Conservation (phyloP, 202 grass and related monocot genomes). For the Panicum hallii region DNA sequence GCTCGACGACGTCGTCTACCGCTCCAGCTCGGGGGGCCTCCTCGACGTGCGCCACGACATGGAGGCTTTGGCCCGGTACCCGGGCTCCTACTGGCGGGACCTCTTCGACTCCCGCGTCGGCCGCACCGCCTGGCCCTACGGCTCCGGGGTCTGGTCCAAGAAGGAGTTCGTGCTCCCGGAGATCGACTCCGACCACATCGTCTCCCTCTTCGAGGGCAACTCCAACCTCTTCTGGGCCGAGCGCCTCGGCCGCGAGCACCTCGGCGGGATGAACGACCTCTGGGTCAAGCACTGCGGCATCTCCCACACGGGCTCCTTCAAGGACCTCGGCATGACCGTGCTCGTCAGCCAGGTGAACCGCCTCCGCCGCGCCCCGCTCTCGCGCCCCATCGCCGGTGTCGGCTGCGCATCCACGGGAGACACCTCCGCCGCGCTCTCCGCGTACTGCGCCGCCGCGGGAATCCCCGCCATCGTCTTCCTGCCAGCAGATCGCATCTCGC, state of each 20-base stretch:
- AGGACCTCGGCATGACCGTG: constrained; percentile 99
- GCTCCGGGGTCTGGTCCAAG: constrained; percentile 95
- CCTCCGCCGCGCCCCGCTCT: constrained; percentile 65
- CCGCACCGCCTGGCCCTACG: constrained; percentile 85
- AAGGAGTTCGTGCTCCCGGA: constrained; percentile 95
- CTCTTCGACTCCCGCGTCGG: constrained; percentile 94
- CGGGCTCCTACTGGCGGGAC: constrained; percentile 86
- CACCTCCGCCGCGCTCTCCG: constrained; percentile 84
- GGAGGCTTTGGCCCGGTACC: constrained; percentile 67
- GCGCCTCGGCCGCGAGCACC: constrained; percentile 83
- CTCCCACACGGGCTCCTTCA: constrained; percentile 93
- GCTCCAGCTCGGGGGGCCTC: constrained; percentile 82
- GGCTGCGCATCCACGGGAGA: constrained; percentile 83
- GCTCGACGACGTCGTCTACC: constrained; percentile 92
- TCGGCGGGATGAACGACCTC: constrained; percentile 90
- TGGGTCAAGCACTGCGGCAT: constrained; percentile 99
- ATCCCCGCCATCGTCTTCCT: constrained; percentile 89
- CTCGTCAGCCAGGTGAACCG: constrained; percentile 92
- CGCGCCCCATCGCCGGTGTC: constrained; percentile 74
- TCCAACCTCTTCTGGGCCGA: constrained; percentile 98
- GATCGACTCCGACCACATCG: constrained; percentile 91
- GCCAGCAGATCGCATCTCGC: constrained; percentile 76
- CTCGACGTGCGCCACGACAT: constrained; percentile 91
- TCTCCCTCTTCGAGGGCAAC: constrained; percentile 96
- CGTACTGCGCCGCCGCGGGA: constrained; percentile 74